phyloP scores from a whole-genome alignment of 306 rosid genomes.

The Vicia sativa region DNA sequence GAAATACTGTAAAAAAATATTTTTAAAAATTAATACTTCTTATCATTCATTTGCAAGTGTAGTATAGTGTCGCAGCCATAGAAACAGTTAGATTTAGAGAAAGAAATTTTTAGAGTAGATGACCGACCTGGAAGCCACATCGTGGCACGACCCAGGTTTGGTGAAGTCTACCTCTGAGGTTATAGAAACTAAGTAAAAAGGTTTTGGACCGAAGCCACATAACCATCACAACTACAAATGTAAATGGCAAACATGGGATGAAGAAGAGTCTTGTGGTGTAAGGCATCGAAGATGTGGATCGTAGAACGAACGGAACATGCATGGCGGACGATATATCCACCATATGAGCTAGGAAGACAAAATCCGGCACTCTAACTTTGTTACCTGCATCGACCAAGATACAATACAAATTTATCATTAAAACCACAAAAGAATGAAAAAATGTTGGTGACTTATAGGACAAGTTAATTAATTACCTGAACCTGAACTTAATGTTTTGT shows the following conservation, averaged over 20 bases:
- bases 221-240: slow-evolving; percentile 48
- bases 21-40: background rate
- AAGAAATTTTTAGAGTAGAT: background rate
- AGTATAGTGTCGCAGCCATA: background rate
- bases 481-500: slow-evolving; percentile 54
- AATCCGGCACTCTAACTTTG: slow-evolving; percentile 58
- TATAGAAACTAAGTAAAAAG: slow-evolving; percentile 64
- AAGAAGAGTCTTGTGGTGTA: slow-evolving; percentile 50
- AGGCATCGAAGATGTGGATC: slow-evolving; percentile 65
- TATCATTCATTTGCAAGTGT: background rate
- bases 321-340: slow-evolving; percentile 70
- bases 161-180: slow-evolving; percentile 68
- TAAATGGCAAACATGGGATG: slow-evolving; percentile 40
- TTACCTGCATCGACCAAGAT: slow-evolving; percentile 51
- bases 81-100: background rate
- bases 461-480: slow-evolving; percentile 51
- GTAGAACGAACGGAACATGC: slow-evolving; percentile 62
- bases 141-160: slow-evolving; percentile 96
- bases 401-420: background rate
- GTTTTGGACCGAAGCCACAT: slow-evolving; percentile 86
- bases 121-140: slow-evolving; percentile 78
- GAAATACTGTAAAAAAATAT: slow-evolving; percentile 64
- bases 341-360: slow-evolving; percentile 89
- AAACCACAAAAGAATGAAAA: background rate
- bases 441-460: background rate